Evolutionary conservation across 768 basidiomycete genomes (phyloP).

Genomic region (Boletus bicolor): DNA sequence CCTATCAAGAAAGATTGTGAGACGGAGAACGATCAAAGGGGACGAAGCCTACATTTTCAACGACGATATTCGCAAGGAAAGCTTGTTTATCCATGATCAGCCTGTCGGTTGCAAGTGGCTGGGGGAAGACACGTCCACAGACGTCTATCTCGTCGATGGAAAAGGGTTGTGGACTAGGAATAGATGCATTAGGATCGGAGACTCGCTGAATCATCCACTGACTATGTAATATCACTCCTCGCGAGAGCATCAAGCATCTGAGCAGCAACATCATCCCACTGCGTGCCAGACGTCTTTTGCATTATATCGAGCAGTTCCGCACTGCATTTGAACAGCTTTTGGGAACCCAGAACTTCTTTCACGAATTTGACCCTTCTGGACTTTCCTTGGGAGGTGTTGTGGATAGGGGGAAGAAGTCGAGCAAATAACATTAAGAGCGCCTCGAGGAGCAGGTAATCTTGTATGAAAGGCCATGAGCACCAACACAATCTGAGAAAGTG

Average conservation of each 20-base stretch:
- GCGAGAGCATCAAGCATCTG: conserved; percentile 50
- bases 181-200: conserved; percentile 1
- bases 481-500: neutral
- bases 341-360: conserved; percentile 46
- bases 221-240: conserved; percentile 46
- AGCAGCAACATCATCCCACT: conserved; percentile 53
- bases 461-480: neutral
- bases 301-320: conserved; percentile 40
- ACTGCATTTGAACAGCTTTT: conserved; percentile 36
- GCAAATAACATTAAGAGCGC: conserved; percentile 55
- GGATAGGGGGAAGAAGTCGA: conserved; percentile 47
- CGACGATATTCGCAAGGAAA: conserved; percentile 50
- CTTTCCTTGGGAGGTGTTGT: conserved; percentile 33
- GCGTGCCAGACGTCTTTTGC: conserved; percentile 37
- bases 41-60: conserved; percentile 15
- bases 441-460: conserved; percentile 59
- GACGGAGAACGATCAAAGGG: neutral
- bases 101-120: conserved; percentile 39
- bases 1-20: conserved; percentile 32
- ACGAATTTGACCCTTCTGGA: conserved; percentile 45
- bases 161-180: conserved; percentile 59
- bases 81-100: conserved; percentile 50
- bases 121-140: conserved; percentile 33
- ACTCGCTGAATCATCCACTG: conserved; percentile 21
- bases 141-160: conserved; percentile 39